phyloP scores from a whole-genome alignment of 192 early-diverging fungal species.

The Chytriomyces hyalinus region DNA sequence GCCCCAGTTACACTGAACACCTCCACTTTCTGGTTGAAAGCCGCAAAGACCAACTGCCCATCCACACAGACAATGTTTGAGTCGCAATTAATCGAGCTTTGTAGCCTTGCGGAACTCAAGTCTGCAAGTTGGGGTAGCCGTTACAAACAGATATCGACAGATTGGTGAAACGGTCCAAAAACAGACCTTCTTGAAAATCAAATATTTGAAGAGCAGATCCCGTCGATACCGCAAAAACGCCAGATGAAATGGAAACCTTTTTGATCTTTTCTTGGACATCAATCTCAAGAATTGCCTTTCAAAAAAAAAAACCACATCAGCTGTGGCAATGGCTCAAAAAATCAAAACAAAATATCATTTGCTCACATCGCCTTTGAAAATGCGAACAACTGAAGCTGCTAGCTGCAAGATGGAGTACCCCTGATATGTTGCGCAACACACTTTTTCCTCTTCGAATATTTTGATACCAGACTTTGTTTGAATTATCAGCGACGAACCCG shows the following conservation, averaged over 20 bases:
- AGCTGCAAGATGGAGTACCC: constrained; percentile 25
- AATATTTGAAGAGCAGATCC: constrained; percentile 46
- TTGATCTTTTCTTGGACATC: constrained; percentile 36
- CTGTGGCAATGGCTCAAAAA: too few relatives aligned
- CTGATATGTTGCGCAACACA: constrained; percentile 27
- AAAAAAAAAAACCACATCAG: background rate
- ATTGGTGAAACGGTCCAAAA: background rate
- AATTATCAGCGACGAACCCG: constrained; percentile 24
- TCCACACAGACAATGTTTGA: constrained; percentile 40
- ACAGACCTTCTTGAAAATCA: constrained; percentile 43
- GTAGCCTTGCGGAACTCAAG: constrained; percentile 28
- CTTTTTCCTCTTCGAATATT: constrained; percentile 34
- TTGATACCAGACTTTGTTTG: constrained; percentile 9
- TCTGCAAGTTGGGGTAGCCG: background rate
- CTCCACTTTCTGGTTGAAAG: constrained; percentile 35
- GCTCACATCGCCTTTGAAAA: constrained; percentile 33
- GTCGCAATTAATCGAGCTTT: constrained; percentile 30
- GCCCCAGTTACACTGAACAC: constrained; percentile 41
- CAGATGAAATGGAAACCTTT: constrained; percentile 42
- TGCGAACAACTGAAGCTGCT: constrained; percentile 19
- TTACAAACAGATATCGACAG: background rate
- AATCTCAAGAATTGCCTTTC: constrained; percentile 29
- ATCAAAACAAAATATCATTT: background rate
- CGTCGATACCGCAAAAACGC: constrained; percentile 47
- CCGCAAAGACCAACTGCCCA: constrained; percentile 32